These are phyloP conservation scores for Pleurotus pulmonarius DNA, from an alignment of 768 basidiomycete genomes.

Conservation along the genomic window DNA sequence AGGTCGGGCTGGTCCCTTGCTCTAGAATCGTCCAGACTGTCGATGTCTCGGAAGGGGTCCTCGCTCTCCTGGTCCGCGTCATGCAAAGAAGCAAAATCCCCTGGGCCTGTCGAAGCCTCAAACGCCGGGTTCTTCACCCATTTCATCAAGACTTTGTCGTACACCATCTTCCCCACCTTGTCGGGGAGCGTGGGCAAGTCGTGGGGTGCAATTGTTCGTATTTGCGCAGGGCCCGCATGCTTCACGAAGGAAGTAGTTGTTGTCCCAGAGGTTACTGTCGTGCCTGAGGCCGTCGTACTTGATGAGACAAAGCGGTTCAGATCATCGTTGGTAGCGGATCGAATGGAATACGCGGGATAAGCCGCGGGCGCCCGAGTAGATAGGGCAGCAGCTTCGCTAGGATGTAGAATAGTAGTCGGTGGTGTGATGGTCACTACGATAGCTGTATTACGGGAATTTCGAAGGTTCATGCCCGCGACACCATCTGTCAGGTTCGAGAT, in stretches of 20 bases:
- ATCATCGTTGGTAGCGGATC: conserved; percentile 58
- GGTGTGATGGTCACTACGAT: conserved; percentile 9
- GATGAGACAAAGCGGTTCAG: conserved; percentile 88
- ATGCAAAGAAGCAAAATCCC: conserved; percentile 23
- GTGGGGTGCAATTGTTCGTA: conserved; percentile 75
- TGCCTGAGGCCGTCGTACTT: conserved; percentile 70
- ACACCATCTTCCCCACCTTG: conserved; percentile 83
- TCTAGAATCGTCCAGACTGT: conserved; percentile 67
- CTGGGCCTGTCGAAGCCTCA: conserved; percentile 19
- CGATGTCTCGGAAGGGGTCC: conserved; percentile 91
- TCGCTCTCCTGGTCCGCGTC: conserved; percentile 56
- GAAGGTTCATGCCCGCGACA: conserved; percentile 22
- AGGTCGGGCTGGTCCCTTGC: conserved; percentile 20
- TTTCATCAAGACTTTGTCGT: conserved; percentile 76
- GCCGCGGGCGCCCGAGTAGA: conserved; percentile 32
- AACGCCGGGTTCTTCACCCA: conserved; percentile 70
- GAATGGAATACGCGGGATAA: conserved; percentile 51
- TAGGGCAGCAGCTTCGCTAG: conserved; percentile 19
- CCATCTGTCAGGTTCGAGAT: conserved; percentile 18
- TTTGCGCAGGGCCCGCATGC: conserved; percentile 73
- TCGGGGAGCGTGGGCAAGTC: conserved; percentile 78
- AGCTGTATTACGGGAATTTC: conserved; percentile 8
- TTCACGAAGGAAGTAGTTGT: conserved; percentile 77
- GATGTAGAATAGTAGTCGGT: conserved; percentile 15
- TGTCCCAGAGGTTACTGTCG: conserved; percentile 67